Base-by-base conservation (phyloP, 768 basidiomycete genomes). In the Piloderma croceum region DNA sequence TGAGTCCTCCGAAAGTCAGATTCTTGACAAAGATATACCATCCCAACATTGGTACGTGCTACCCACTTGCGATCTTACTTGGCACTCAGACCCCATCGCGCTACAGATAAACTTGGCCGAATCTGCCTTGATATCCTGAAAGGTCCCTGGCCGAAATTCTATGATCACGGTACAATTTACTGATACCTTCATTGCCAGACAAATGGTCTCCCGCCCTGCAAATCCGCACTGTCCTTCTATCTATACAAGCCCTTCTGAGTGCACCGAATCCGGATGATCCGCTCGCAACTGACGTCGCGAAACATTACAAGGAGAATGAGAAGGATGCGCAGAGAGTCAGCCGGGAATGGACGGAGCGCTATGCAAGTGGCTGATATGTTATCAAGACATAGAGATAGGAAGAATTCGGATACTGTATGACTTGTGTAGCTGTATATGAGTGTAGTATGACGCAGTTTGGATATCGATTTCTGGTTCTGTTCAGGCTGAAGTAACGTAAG, bases 191-290 rank as follows among this genome's bases (percentile, higher is more conserved):
- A 23, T 48, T 17, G 45, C n/a, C 53, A 91, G 96, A 99, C 65
- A 98, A 98, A 72, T 99, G 96, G 96, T 96, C 92, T 7, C 96
- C 96, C 15, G 96, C 96, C 0, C 74, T 99, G 13, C 96, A 99
- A 62, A 99, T 99, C 66, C 84, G 96, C 51, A 99, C 96, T 2
- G 96, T 99, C 37, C 71, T 99, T 42, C 76, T 99, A 37, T 97
- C 94, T 29, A 76, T 99, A 57, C 96, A 99, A 64, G 96, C 96
- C n/a, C 71, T 99, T 34, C 73, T 99, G 31, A 89, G 85, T 47
- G 83, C 96, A 2, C 96, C 96, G 3, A 99, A 99, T 64, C 96
- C 96, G 1, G 91, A 94, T 53, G 91, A 94, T 56, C 91, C 91
- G 4, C 76, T 94, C 20, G 91, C 91, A 24, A 90, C 91, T 27